Conservation (phyloP, 257 asterid genomes). For the Cruciata laevipes region DNA sequence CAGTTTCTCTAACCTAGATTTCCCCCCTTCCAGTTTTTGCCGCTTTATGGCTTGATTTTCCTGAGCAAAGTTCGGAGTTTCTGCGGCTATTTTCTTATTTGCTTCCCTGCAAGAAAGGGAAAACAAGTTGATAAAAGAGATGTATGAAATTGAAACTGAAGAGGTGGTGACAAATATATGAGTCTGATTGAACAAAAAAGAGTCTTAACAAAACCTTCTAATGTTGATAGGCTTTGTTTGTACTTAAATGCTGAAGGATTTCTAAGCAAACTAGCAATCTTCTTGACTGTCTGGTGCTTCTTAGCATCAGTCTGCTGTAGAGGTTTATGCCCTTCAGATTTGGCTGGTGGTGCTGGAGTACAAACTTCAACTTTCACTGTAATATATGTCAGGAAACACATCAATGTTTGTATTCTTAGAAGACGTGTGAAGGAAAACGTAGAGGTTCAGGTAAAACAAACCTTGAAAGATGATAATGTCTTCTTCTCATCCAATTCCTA, state of each 20-base stretch:
- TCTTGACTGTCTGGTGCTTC: slow-evolving; percentile 52
- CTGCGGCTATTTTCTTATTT: slow-evolving; percentile 37
- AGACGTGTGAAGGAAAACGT: neutral
- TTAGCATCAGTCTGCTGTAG: slow-evolving; percentile 29
- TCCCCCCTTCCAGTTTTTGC: slow-evolving; percentile 88
- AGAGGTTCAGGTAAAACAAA: slow-evolving; percentile 11
- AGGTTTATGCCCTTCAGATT: slow-evolving; percentile 10
- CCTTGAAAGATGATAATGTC: slow-evolving; percentile 13
- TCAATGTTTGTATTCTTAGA: neutral
- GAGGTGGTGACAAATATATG: neutral
- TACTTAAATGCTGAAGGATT: slow-evolving; percentile 59
- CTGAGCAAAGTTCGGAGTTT: slow-evolving; percentile 58
- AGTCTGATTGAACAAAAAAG: neutral
- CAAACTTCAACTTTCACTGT: slow-evolving; percentile 32
- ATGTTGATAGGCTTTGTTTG: slow-evolving; percentile 40
- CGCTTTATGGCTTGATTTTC: slow-evolving; percentile 86
- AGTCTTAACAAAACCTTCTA: slow-evolving; percentile 36
- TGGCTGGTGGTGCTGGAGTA: slow-evolving; percentile 53
- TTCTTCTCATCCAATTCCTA: slow-evolving; percentile 23
- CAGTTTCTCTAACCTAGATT: no score
- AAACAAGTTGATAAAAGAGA: neutral
- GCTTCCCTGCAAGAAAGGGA: slow-evolving; percentile 35
- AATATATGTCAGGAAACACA: neutral
- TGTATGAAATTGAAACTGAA: neutral
- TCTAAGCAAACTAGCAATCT: slow-evolving; percentile 51